Percentiles rank a stretch among this genome's conserved stretches.
Conservation (phyloP, 495 filamentous ascomycete species). For the Ramalina peruviana region DNA sequence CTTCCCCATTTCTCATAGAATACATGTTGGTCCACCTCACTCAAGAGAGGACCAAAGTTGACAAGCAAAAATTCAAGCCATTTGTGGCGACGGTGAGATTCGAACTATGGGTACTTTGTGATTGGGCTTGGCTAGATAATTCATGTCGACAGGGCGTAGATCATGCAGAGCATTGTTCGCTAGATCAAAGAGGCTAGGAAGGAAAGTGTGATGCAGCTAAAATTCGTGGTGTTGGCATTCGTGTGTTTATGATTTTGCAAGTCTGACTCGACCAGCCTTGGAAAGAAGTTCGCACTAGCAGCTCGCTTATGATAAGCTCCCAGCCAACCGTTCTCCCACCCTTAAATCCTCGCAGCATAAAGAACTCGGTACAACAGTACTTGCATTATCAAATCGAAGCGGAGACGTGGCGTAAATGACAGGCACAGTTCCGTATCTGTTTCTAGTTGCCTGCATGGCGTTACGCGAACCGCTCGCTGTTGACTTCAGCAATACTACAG, state of each 20-base stretch:
- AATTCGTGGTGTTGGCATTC: neutral
- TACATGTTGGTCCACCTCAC: conserved; percentile 3
- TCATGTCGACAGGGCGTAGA: neutral
- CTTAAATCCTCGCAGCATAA: too few relatives aligned
- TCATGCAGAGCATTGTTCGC: too few relatives aligned
- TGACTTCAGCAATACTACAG: too few relatives aligned
- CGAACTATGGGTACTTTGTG: conserved; percentile 1
- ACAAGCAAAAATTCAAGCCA: conserved; percentile 3
- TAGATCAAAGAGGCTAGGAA: neutral
- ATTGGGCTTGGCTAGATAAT: too few relatives aligned
- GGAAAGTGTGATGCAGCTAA: neutral
- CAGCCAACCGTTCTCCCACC: neutral
- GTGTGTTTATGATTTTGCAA: neutral
- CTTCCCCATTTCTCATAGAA: conserved; percentile 38
- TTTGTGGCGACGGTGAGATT: conserved; percentile 3
- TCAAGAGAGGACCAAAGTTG: conserved; percentile 1
- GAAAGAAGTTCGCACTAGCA: neutral
- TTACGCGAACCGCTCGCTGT: too few relatives aligned
- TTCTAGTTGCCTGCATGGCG: too few relatives aligned
- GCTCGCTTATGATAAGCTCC: neutral
- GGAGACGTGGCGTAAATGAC: too few relatives aligned
- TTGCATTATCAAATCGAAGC: too few relatives aligned
- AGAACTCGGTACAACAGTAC: too few relatives aligned
- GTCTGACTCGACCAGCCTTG: neutral
- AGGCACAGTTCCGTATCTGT: too few relatives aligned